These are phyloP conservation scores for Spinellus fusiger DNA, from an alignment of 192 early-diverging fungal species.

Conservation along the genomic window DNA sequence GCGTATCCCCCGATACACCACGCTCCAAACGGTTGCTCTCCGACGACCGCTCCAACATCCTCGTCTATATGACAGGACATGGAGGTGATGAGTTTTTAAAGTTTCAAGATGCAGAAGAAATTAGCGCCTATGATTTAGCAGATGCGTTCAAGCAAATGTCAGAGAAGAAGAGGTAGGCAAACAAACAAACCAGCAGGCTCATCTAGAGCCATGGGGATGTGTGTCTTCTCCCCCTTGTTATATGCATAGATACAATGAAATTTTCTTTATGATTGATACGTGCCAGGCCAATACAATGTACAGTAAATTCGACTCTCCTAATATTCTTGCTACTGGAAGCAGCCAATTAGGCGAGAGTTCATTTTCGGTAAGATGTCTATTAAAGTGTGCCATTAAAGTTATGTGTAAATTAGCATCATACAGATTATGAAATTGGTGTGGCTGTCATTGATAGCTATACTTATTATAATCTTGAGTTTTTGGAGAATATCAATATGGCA, in stretches of 20 bases:
- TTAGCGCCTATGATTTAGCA: constrained; percentile 90
- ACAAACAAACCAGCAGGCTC: not conserved
- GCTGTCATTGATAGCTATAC: constrained; percentile 98
- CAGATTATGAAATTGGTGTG: constrained; percentile 90
- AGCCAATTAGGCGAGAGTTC: constrained; percentile 84
- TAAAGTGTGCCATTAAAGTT: not conserved
- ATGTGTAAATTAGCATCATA: constrained; percentile 55
- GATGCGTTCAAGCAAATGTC: constrained; percentile 98
- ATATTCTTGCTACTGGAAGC: constrained; percentile 89
- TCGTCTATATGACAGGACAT: constrained; percentile 99
- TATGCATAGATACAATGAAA: constrained; percentile 74
- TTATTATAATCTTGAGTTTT: constrained; percentile 89
- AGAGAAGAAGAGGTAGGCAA: constrained; percentile 74
- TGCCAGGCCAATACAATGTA: constrained; percentile 99
- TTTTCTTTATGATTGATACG: constrained; percentile 98
- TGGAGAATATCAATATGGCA: constrained; percentile 79
- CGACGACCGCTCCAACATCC: constrained; percentile 92
- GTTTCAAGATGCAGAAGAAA: constrained; percentile 98
- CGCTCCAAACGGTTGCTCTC: constrained; percentile 91
- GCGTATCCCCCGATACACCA: constrained; percentile 80
- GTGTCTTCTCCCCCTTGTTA: not conserved
- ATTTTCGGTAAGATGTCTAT: constrained; percentile 59
- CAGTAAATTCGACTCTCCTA: constrained; percentile 86
- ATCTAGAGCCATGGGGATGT: not conserved
- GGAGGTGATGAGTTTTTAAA: constrained; percentile 98